phyloP scores from a whole-genome alignment of 805 yeast species.

The Yarrowia yakushimensis region DNA sequence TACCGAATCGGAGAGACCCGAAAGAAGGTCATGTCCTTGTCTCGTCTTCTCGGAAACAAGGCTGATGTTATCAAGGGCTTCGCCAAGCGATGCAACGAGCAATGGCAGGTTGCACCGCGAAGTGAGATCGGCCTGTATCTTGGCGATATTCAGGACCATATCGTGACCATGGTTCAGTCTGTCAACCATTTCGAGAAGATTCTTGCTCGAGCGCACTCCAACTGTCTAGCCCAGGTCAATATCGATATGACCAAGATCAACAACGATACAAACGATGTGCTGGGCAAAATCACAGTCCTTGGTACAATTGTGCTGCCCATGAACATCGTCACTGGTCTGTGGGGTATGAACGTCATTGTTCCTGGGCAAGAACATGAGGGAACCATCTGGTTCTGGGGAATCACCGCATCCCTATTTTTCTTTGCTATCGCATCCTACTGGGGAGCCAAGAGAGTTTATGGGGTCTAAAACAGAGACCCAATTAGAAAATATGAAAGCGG shows the following conservation, averaged over 20 bases:
- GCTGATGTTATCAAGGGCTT: conserved; percentile 98
- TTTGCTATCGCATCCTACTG: conserved; percentile 35
- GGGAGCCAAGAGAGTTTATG: conserved; percentile 29
- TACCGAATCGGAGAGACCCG: conserved; percentile 93
- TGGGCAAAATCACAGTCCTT: conserved; percentile 85
- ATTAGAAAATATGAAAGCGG: background rate
- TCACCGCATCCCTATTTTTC: conserved; percentile 33
- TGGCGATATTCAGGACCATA: conserved; percentile 97
- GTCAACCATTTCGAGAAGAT: conserved; percentile 92
- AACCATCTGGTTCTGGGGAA: conserved; percentile 59
- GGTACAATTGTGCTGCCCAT: conserved; percentile 95
- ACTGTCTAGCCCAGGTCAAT: conserved; percentile 92
- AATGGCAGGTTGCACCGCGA: conserved; percentile 72
- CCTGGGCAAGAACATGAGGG: conserved; percentile 81
- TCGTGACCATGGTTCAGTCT: conserved; percentile 94
- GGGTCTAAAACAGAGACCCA: background rate
- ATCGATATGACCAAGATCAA: conserved; percentile 97
- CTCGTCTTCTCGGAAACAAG: conserved; percentile 80
- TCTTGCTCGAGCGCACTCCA: conserved; percentile 91
- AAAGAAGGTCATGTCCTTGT: conserved; percentile 85
- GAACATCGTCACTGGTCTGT: conserved; percentile 91
- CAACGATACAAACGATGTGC: conserved; percentile 93
- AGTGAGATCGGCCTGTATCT: conserved; percentile 90
- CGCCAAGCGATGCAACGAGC: conserved; percentile 84
- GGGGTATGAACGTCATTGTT: conserved; percentile 98